Evolutionary conservation across 2,329 filamentous ascomycete species (phyloP).

Genomic region (Dothistroma septosporum): DNA sequence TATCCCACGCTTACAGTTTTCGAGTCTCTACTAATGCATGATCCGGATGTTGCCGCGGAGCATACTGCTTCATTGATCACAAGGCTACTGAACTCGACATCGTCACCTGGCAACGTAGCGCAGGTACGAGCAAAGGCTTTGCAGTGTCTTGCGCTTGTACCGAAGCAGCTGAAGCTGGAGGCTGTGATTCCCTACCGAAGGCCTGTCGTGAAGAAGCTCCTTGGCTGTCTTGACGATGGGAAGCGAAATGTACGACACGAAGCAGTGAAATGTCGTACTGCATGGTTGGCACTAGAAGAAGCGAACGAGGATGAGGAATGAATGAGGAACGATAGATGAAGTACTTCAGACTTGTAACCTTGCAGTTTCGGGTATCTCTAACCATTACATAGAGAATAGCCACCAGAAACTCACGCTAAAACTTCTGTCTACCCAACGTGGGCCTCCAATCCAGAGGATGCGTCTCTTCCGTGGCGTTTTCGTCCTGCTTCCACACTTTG

Average conservation of each 20-base stretch:
- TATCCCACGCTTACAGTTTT: constrained; percentile 58
- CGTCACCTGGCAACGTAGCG: constrained; percentile 31
- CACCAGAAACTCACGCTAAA: constrained; percentile 14
- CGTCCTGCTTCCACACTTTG: constrained; percentile 95
- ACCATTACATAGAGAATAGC: background rate
- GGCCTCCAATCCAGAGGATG: constrained; percentile 93
- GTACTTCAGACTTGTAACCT: background rate
- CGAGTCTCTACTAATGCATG: constrained; percentile 55
- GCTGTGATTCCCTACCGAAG: constrained; percentile 55
- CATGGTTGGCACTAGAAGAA: constrained; percentile 59
- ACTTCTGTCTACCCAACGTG: constrained; percentile 71
- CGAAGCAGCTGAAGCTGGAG: constrained; percentile 46
- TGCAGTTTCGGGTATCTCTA: background rate
- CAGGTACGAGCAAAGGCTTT: constrained; percentile 48
- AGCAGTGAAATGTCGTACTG: constrained; percentile 58
- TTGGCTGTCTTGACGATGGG: constrained; percentile 56
- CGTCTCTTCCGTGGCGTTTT: constrained; percentile 81
- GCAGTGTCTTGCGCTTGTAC: constrained; percentile 47
- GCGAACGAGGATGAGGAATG: constrained; percentile 50
- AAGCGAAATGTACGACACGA: constrained; percentile 60
- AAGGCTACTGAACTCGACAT: constrained; percentile 48
- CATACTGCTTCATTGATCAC: constrained; percentile 56
- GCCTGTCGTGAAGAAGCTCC: constrained; percentile 55
- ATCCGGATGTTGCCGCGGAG: constrained; percentile 50
- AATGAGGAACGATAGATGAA: constrained; percentile 14